Evolutionary conservation across 2,329 filamentous ascomycete species (phyloP), one percentile per base, ranked within the genome.

Genomic region (Arthrocladium fulminans): DNA sequence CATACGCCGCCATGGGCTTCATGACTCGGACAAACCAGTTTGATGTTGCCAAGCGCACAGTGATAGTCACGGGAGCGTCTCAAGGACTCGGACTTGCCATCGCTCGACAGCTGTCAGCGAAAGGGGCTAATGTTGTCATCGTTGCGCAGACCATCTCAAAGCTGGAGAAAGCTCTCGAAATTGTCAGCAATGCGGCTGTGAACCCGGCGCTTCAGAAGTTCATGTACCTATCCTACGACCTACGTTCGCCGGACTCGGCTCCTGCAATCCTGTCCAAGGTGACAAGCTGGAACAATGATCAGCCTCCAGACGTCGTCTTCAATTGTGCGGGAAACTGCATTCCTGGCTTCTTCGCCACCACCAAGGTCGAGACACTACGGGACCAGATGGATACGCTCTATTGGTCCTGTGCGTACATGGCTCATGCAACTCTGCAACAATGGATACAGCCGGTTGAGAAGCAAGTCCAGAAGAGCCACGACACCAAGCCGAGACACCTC

Each of bases 311-410:
- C 63, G 75, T 96, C 49, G 85, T 97, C 27, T 97, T 92, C 88
- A 89, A 87, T 63, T 77, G 88, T 44, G 90, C 90, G 2, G 90
- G 90, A 51, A 73, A 78, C 54, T 78, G 85, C 4, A 74, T 73
- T 13, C 89, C 89, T 0, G 75, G 79, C 29, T 82, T 94, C 52
- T 94, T 90, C 70, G 66, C 86, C 55, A 86, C 95, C 52, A 80
- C 80, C 32, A 75, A 84, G 7, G 71, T 86, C 45, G 70, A 80
- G 6, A 77, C 76, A 9, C 71, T 88, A 56, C 77, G 83, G 35
- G 72, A 75, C 55, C 87, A 94, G 65, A 95, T 95, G 87, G 87
- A 95, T 61, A 78, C 90, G 57, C 90, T 96, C 68, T 97, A 87
- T 71, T 95, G 83, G 76, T 86, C 87, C 42, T 81, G 82, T 24